Base-by-base conservation (phyloP, 2,329 filamentous ascomycete species). In the Phialocephala subalpina region DNA sequence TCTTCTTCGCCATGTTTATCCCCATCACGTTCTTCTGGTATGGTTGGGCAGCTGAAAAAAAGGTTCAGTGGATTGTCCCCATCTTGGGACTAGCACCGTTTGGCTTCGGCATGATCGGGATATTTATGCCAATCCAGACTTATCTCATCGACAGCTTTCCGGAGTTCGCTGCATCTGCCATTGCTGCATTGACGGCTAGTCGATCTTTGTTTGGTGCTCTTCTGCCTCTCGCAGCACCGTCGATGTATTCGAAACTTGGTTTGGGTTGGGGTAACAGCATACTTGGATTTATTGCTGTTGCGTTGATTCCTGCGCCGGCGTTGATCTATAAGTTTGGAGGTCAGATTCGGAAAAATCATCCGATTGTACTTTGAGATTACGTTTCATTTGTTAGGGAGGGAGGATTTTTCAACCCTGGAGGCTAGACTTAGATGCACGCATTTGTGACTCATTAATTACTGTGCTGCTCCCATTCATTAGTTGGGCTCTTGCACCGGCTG, bases 181-280 rank as follows among this genome's bases (percentile, higher is more conserved):
- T 81, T 20, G 76, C 78, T 0, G 74, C 79, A 58, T 75, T 80
- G 62, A 80, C 80, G 1, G 70, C 81, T 8, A 76, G 76, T 4
- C 75, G 82, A 7, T 82, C 78, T 47, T 70, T 86, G 18, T 82
- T 81, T 2, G 83, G 82, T 4, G 83, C 84, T 42, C 80, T 80
- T 2, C 80, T 86, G 61, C 84, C 84, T 5, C 76, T 86, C 1
- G 84, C 85, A 58, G 83, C 80, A 0, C 80, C 81, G 6, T 66
- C 68, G n/a, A 75, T 86, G 74, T 85, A 84, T 67, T 70, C 60
- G 0, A 69, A 47, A 8, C 70, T 81, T 12, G 81, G 80, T 1
- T 68, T 79, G 40, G 80, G 80, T 0, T 85, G 83, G 83, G 83
- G 82, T 0, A 83, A 80, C 62, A 80, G 78, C 2, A 67, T 86